phyloP scores from a whole-genome alignment of 495 filamentous ascomycete genomes.

The Penicillium flavigenum region DNA sequence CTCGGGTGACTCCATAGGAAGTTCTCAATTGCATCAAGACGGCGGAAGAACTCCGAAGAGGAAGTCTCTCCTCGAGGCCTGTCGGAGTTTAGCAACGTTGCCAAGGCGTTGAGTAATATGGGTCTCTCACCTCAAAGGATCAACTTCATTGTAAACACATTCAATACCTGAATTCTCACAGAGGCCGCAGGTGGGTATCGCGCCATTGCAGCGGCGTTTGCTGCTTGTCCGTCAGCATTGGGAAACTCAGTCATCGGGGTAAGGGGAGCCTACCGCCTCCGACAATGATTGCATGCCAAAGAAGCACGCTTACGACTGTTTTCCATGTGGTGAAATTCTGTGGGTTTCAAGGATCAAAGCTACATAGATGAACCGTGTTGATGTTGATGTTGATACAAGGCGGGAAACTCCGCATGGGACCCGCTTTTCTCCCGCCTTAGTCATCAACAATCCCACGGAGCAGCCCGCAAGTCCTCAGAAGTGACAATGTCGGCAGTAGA shows the following conservation, averaged over 20 bases:
- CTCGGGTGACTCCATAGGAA: conserved; percentile 5
- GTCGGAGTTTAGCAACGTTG: not conserved
- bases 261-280: not conserved
- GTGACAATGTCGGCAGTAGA: not conserved
- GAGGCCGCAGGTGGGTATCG: conserved; percentile 3
- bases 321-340: not conserved
- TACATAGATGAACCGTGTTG: not conserved
- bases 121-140: not conserved
- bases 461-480: not conserved
- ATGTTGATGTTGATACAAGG: not conserved
- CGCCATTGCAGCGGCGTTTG: conserved; percentile 13
- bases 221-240: not conserved
- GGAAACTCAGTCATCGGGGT: not conserved
- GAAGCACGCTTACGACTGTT: conserved; percentile 3
- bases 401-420: not conserved
- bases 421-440: not conserved
- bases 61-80: conserved; percentile 5
- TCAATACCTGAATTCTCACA: conserved; percentile 8
- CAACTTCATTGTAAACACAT: conserved; percentile 10
- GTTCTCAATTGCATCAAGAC: conserved; percentile 10
- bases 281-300: conserved; percentile 7
- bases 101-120: no score
- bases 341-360: not conserved
- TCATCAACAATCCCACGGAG: not conserved
- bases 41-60: conserved; percentile 7